These are phyloP conservation scores for Colletotrichum sansevieriae DNA, from an alignment of 2,329 filamentous ascomycete species.

Conservation along the genomic window DNA sequence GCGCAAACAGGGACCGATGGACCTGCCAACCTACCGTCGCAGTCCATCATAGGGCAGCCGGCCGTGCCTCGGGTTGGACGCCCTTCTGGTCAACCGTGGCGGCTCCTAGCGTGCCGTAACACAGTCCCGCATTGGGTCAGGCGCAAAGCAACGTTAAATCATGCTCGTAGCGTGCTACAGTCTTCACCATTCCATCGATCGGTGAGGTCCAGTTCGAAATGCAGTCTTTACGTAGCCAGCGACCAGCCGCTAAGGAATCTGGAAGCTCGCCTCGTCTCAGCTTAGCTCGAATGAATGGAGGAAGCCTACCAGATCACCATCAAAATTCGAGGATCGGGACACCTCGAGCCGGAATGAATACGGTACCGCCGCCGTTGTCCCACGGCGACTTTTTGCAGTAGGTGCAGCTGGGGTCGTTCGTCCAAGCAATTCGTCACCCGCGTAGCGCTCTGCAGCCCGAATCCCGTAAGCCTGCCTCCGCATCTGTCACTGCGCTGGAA, in stretches of 20 bases:
- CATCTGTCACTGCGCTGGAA: neutral
- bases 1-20: slow-evolving; percentile 23
- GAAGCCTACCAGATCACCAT: neutral
- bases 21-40: neutral
- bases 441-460: slow-evolving; percentile 2
- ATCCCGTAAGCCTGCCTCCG: slow-evolving; percentile 5
- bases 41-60: slow-evolving; percentile 2
- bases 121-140: slow-evolving; percentile 8
- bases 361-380: neutral
- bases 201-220: neutral
- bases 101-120: slow-evolving; percentile 8
- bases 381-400: slow-evolving; percentile 8
- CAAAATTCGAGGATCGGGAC: neutral
- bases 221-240: neutral
- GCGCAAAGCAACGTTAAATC: slow-evolving; percentile 24
- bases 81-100: neutral
- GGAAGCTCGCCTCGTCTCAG: slow-evolving; percentile 8
- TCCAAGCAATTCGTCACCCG: neutral
- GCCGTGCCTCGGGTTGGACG: slow-evolving; percentile 22
- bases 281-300: slow-evolving; percentile 3
- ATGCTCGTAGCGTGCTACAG: slow-evolving; percentile 13
- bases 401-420: neutral
- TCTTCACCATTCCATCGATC: slow-evolving; percentile 5
- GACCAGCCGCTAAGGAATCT: neutral
- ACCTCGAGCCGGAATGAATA: neutral